These are phyloP conservation scores for Yarrowia sp. DNA, from an alignment of 805 yeast genomes.

Conservation along the genomic window DNA sequence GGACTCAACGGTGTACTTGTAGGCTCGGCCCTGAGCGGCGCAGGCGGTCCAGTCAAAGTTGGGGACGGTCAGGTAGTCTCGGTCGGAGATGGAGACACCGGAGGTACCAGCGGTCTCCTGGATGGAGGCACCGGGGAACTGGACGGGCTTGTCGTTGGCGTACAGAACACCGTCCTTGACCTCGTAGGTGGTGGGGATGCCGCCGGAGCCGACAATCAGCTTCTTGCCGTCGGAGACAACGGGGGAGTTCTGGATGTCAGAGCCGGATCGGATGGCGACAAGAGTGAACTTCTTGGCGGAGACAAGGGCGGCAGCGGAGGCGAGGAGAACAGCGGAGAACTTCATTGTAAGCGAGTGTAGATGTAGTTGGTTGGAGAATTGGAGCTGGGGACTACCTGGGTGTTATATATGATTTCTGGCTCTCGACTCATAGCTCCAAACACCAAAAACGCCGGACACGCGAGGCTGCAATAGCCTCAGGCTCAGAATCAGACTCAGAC, in stretches of 20 bases:
- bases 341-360: constrained; percentile 31
- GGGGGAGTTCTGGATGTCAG: constrained; percentile 28
- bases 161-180: constrained; percentile 23
- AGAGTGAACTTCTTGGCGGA: constrained; percentile 35
- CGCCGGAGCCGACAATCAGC: constrained; percentile 6
- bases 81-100: constrained; percentile 6
- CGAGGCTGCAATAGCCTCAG: constrained; percentile 27
- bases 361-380: constrained; percentile 7
- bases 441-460: background rate
- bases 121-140: constrained; percentile 8
- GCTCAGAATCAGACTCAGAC: constrained; percentile 1
- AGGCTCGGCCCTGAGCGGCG: constrained; percentile 26
- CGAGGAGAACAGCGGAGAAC: constrained; percentile 36
- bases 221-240: constrained; percentile 15
- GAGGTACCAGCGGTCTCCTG: background rate
- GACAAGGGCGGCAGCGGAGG: constrained; percentile 21
- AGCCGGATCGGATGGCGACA: constrained; percentile 38
- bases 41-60: constrained; percentile 14
- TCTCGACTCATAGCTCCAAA: no score
- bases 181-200: constrained; percentile 26
- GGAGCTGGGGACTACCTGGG: background rate
- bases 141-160: constrained; percentile 36
- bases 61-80: constrained; percentile 23
- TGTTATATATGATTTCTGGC: background rate
- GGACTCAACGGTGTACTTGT: constrained; percentile 13